Evolutionary conservation across 371 early-diverging fungal genomes (phyloP).

Genomic region (Ecytonucleospora hepatopenaei): DNA sequence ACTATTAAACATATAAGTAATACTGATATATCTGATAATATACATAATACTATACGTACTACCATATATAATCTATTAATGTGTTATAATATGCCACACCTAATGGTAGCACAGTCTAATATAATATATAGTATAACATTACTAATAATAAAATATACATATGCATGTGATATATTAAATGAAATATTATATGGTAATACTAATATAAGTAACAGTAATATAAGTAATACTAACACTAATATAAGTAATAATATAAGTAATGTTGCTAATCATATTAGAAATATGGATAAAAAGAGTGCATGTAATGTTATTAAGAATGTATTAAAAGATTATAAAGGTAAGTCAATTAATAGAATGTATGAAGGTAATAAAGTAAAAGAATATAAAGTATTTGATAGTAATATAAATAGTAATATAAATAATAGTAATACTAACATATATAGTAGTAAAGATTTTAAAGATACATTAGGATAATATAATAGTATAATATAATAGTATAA

Average conservation of each 20-base stretch:
- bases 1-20: no score
- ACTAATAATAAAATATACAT: slow-evolving; percentile 26
- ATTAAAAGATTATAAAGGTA: slow-evolving; percentile 34
- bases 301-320: slow-evolving; percentile 27
- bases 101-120: slow-evolving; percentile 21
- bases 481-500: no score
- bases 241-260: no score
- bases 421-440: no score
- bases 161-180: slow-evolving; percentile 32
- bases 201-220: no score
- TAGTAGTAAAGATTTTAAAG: no score
- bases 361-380: slow-evolving; percentile 33
- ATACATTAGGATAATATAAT: no score
- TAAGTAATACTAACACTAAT: no score
- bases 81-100: slow-evolving; percentile 30
- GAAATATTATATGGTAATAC: slow-evolving; percentile 20
- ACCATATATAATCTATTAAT: no score
- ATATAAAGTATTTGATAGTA: slow-evolving; percentile 20
- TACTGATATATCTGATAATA: no score
- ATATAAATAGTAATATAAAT: background rate
- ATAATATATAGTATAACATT: slow-evolving; percentile 25
- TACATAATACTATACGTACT: no score
- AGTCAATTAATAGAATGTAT: slow-evolving; percentile 32
- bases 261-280: slow-evolving; percentile 21
- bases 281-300: slow-evolving; percentile 25